Percentiles rank a stretch among this genome's conserved stretches.
These are phyloP conservation scores for Phoenix roebelenii DNA, from an alignment of 176 grass and related monocot genomes.

Conservation along the genomic window DNA sequence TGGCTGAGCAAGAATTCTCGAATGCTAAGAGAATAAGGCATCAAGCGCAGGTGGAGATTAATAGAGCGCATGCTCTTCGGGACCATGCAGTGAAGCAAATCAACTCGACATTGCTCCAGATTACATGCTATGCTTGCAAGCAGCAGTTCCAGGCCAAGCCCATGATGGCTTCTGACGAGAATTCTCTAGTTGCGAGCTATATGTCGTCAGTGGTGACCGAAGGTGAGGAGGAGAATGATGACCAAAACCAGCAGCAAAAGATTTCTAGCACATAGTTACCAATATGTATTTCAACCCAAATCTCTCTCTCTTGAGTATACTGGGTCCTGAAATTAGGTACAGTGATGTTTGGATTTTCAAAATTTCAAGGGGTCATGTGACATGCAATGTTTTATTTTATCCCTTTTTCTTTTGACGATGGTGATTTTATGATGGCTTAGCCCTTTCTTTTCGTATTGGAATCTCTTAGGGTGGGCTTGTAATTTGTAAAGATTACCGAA, in stretches of 20 bases:
- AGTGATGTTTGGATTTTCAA: not conserved
- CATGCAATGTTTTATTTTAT: not conserved
- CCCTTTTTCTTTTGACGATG: too few species aligned
- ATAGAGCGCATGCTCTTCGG: not conserved
- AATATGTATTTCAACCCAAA: too few species aligned
- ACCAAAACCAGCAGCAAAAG: conserved; percentile 1
- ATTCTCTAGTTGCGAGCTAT: conserved; percentile 15
- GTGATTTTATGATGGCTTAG: too few species aligned
- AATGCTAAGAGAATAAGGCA: conserved; percentile 14
- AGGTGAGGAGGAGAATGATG: conserved; percentile 6
- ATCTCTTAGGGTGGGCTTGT: too few species aligned
- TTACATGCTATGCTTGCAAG: conserved; percentile 16
- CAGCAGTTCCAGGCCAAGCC: conserved; percentile 2
- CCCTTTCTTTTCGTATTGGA: too few species aligned
- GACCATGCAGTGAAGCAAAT: conserved; percentile 15
- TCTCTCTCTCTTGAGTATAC: not conserved
- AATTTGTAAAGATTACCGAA: too few species aligned
- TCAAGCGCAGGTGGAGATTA: conserved; percentile 12
- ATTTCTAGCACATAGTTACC: not conserved
- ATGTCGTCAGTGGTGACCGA: conserved; percentile 25
- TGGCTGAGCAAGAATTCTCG: conserved; percentile 12
- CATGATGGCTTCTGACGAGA: not conserved
- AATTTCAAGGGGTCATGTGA: not conserved
- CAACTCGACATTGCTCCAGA: conserved; percentile 1
- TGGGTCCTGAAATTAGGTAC: not conserved